These are phyloP conservation scores for Sophora flavescens DNA, from an alignment of 306 rosid species.

Conservation along the genomic window DNA sequence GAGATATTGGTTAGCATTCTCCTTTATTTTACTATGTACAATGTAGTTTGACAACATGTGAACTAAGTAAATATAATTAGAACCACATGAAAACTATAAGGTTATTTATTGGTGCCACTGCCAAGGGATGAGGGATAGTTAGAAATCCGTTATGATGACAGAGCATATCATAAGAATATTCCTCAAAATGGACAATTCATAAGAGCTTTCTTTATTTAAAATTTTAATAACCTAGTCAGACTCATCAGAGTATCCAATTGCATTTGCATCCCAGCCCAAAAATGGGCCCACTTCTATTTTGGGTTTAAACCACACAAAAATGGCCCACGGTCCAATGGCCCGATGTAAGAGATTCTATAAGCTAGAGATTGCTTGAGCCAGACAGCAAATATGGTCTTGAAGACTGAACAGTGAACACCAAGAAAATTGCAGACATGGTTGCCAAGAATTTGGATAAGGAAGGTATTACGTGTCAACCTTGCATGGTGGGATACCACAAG, in stretches of 20 bases:
- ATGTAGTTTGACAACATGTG: slow-evolving; percentile 46
- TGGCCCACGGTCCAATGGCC: slow-evolving; percentile 3
- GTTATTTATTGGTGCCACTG: slow-evolving; percentile 44
- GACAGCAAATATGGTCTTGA: slow-evolving; percentile 25
- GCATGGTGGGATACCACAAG: slow-evolving; percentile 90
- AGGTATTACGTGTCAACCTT: slow-evolving; percentile 79
- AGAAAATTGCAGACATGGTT: slow-evolving; percentile 26
- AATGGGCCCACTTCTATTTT: slow-evolving; percentile 1
- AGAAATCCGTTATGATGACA: slow-evolving; percentile 45
- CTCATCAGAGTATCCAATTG: background rate
- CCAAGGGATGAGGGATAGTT: slow-evolving; percentile 37
- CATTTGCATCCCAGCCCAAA: slow-evolving; percentile 20
- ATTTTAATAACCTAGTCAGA: slow-evolving; percentile 1
- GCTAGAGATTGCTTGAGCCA: background rate
- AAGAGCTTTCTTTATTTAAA: slow-evolving; percentile 1
- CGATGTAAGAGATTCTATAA: slow-evolving; percentile 12
- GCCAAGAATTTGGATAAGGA: slow-evolving; percentile 41
- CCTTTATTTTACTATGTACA: slow-evolving; percentile 27
- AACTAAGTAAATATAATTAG: slow-evolving; percentile 33
- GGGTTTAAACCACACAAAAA: background rate
- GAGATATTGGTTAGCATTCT: no score
- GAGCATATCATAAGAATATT: slow-evolving; percentile 43
- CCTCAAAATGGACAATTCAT: slow-evolving; percentile 41
- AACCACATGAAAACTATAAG: slow-evolving; percentile 13
- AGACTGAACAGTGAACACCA: slow-evolving; percentile 22